Base-by-base conservation (phyloP, 805 yeast genomes). In the Ogataea haglerorum region DNA sequence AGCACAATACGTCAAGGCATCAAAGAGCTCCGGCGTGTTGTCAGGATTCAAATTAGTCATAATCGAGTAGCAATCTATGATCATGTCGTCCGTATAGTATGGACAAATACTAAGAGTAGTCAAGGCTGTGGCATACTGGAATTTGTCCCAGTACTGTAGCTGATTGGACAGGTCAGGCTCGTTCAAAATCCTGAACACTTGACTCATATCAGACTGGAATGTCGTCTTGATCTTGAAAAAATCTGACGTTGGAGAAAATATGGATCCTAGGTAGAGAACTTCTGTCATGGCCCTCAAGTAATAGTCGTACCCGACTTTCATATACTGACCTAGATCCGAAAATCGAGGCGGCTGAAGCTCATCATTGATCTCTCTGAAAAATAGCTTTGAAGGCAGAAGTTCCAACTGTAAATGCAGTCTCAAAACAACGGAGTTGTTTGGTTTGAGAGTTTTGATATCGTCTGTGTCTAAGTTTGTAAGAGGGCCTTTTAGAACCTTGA, bases 401-500 rank as follows among this genome's bases (percentile, higher is more conserved):
- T 63, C 58, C 2, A 83, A 69, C 47, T 83, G 79, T 5, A 85
- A 58, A 41, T 76, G 76, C 3, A 84, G 65, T 46, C 75, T 78
- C 42, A 84, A 60, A 1, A 72, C 64, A 12, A 76, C 67, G 2
- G 59, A 56, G 18, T 73, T 73, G n/a, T 63, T 58, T 3, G 76
- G 58, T 45, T 72, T 68, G 27, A 88, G 80, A 0, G 83, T 76
- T 52, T 76, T 80, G 3, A 68, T 61, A 9, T 73, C 75, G 5
- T 70, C 73, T 2, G 58, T 63, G 2, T 72, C 63, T 2, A 56
- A 60, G 17, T 72, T 58, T 7, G 67, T 57, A 16, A 87, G 58
- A 0, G 95, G 91, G 2, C 88, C 90, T 47, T 70, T 76, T 34
- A 86, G 63, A 7, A 84, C 82, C 45, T 76, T 78, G 49, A 74